A percentile compares a stretch with the other conserved stretches of the same genome.
Conservation (phyloP, 2,329 filamentous ascomycete genomes). For the Alternaria postmessia region DNA sequence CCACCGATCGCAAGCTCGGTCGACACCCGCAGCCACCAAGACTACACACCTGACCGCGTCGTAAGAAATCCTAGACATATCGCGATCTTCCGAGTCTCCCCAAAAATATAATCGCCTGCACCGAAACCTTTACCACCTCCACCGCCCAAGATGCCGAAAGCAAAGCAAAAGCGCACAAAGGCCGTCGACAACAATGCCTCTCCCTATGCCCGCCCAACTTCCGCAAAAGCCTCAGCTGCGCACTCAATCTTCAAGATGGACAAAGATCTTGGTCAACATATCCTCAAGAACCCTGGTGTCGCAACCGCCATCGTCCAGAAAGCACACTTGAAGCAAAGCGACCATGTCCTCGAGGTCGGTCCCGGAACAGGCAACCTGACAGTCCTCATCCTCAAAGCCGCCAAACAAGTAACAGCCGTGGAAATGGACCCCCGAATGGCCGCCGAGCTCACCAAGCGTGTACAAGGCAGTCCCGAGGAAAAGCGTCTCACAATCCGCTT, state of each 20-base stretch:
- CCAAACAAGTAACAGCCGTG: slow-evolving; percentile 83
- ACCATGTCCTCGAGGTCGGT: slow-evolving; percentile 87
- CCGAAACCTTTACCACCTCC: neutral
- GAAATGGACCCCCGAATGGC: slow-evolving; percentile 97
- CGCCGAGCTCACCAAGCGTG: slow-evolving; percentile 90
- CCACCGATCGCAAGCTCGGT: slow-evolving; percentile 9
- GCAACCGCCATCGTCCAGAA: slow-evolving; percentile 85
- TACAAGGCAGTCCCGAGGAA: slow-evolving; percentile 81
- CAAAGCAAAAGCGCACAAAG: slow-evolving; percentile 48
- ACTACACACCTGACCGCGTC: neutral
- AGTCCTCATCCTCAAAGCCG: slow-evolving; percentile 85
- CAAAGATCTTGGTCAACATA: slow-evolving; percentile 87
- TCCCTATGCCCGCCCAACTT: slow-evolving; percentile 55
- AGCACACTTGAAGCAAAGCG: slow-evolving; percentile 87
- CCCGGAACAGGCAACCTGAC: slow-evolving; percentile 91
- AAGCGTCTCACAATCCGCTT: slow-evolving; percentile 87
- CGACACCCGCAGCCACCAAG: slow-evolving; percentile 1
- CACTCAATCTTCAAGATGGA: slow-evolving; percentile 99
- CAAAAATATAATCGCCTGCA: neutral
- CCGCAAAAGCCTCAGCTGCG: slow-evolving; percentile 59
- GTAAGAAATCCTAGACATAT: neutral
- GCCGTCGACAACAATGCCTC: slow-evolving; percentile 45
- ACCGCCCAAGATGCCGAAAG: slow-evolving; percentile 56
- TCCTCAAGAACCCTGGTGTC: slow-evolving; percentile 90
- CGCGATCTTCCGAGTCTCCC: neutral